Percentiles rank a stretch among this genome's conserved stretches.
phyloP scores from a whole-genome alignment of 495 filamentous ascomycete species.

The Trichoderma erinaceum region DNA sequence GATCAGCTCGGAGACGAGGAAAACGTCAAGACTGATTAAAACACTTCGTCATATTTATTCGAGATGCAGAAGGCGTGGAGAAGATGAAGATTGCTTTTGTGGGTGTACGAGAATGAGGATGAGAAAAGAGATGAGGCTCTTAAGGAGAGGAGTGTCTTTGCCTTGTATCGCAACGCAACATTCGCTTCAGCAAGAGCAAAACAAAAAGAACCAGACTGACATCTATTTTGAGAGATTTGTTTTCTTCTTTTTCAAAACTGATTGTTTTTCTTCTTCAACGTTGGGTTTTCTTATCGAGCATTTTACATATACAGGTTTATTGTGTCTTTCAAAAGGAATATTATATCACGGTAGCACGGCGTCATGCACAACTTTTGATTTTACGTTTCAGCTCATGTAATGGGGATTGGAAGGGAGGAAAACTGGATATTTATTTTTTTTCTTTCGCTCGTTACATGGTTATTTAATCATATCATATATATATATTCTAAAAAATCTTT shows the following conservation, averaged over 20 bases:
- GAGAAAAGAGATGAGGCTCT: neutral
- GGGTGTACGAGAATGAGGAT: neutral
- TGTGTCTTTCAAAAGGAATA: neutral
- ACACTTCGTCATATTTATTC: neutral
- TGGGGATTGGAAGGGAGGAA: neutral
- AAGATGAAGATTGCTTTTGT: neutral
- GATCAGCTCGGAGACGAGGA: neutral
- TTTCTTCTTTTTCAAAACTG: conserved; percentile 1
- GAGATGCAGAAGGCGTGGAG: neutral
- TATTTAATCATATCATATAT: no score
- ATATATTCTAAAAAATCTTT: no score
- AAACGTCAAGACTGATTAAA: neutral
- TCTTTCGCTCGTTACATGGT: neutral
- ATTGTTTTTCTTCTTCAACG: neutral
- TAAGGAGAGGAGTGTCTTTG: neutral
- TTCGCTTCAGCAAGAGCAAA: neutral
- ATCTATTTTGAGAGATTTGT: neutral
- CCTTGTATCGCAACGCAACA: neutral
- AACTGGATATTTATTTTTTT: neutral
- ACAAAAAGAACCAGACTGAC: conserved; percentile 2
- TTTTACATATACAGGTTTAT: conserved; percentile 6
- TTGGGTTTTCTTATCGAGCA: neutral
- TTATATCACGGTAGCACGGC: conserved; percentile 8
- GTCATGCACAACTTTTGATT: neutral
- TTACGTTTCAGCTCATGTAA: neutral